Conservation (phyloP, 2,329 filamentous ascomycete genomes). For the Monosporascus sp. region DNA sequence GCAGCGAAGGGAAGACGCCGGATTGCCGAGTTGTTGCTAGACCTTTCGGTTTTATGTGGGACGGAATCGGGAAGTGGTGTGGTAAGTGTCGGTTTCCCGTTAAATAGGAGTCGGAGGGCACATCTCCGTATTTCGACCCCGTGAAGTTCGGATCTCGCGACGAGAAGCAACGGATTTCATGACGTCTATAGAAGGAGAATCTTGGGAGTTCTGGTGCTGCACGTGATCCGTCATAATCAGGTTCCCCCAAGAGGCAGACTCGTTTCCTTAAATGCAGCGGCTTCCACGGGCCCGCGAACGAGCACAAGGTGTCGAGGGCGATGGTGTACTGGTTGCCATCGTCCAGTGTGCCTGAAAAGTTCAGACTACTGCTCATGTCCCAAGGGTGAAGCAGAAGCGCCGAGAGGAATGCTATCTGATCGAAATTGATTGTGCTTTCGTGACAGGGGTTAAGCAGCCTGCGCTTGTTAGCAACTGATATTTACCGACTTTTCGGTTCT, state of each 20-base stretch:
- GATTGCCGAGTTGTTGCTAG: neutral
- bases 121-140: neutral
- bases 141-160: neutral
- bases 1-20: neutral
- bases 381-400: neutral
- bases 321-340: neutral
- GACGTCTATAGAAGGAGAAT: neutral
- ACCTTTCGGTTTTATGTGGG: neutral
- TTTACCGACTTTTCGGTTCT: neutral
- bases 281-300: neutral
- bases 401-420: neutral
- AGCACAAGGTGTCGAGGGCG: neutral
- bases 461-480: neutral
- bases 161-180: neutral
- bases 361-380: neutral
- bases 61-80: neutral
- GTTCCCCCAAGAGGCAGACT: neutral
- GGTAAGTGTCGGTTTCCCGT: neutral
- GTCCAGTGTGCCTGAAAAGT: neutral
- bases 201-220: neutral
- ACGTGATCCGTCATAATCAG: too few relatives aligned
- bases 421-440: neutral
- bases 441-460: neutral
- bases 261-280: neutral
- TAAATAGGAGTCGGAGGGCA: neutral